Conservation (phyloP, 2,329 filamentous ascomycete genomes). For the Akanthomyces muscarius region DNA sequence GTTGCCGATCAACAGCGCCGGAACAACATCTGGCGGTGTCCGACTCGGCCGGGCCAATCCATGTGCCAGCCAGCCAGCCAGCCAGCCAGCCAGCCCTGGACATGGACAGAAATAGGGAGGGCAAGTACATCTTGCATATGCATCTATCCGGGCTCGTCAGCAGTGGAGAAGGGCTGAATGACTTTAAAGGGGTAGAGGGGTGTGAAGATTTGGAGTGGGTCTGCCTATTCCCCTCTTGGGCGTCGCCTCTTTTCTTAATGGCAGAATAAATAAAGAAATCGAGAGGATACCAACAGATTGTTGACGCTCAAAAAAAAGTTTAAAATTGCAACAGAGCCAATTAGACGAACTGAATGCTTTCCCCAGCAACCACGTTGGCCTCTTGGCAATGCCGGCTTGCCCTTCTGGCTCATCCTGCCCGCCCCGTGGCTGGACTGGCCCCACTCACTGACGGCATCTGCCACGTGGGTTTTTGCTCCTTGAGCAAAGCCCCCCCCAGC, state of each 20-base stretch:
- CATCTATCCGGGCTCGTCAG: slow-evolving; percentile 12
- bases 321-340: not conserved
- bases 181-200: not conserved
- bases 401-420: too few relatives aligned
- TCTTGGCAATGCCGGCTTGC: too few relatives aligned
- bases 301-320: not conserved
- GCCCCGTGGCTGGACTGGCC: too few relatives aligned
- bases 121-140: slow-evolving; percentile 7
- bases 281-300: not conserved
- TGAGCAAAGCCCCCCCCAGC: too few relatives aligned
- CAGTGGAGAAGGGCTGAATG: not conserved
- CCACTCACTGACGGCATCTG: slow-evolving; percentile 6
- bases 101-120: not conserved
- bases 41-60: not conserved
- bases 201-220: not conserved
- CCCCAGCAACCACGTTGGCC: too few relatives aligned
- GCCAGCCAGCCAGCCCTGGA: too few relatives aligned
- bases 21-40: too few relatives aligned
- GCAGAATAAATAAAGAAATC: too few relatives aligned
- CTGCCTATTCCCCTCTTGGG: too few relatives aligned
- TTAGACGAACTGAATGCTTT: not conserved
- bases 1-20: too few relatives aligned
- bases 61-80: not conserved
- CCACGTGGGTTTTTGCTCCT: slow-evolving; percentile 11
- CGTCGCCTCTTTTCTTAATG: too few relatives aligned